Evolutionary conservation across 163 green algal genomes (phyloP), one percentile per base, ranked within the genome.

Genomic region (Scenedesmus sp.): DNA sequence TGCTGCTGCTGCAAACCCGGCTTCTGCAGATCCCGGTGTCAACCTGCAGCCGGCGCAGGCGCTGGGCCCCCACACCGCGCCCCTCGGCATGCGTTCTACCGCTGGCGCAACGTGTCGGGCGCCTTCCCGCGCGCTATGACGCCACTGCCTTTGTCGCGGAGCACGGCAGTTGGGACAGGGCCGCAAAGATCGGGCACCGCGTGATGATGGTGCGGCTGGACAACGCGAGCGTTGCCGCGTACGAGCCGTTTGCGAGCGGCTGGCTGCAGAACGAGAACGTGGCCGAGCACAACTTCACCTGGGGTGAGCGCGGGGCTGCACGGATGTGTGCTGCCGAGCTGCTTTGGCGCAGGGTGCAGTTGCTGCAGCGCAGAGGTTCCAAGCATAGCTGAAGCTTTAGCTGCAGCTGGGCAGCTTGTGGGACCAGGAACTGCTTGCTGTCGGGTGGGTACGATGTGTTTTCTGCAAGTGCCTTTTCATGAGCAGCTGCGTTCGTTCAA

Each of bases 51-150:
- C 92, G 13, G 91, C 94, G 10, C 95, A 97, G 65, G 81, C 94
- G 3, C 81, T 96, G 40, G 95, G 95, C 0, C 93, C 95, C 0
- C 95, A 97, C 87, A 92, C 95, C 2, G 92, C 95, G 0, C 89
- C 95, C 7, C 82, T 97, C 15, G 95, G 94, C 2, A 93, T 96
- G 88, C 61, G 84, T 96, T 96, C 68, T 96, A 95, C 81, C 83
- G 33, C 86, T 70, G 92, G 89, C 22, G 81, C 15, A 46, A 70
- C 51, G 26, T 40, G 0, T 40, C 53, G 0, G 56, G 59, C 80
- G 92, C 87, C 43, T 94, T 95, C 44, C 95, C 95, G 6, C 43
- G 68, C 0, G n/a, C 81, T 96, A 94, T 81, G 86, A 92, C 33
- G 87, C 87, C 76, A 89, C 83, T 20, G 86, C 93, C 15, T 94